Conservation (phyloP, 371 early-diverging fungal species). For the Circinella minor region DNA sequence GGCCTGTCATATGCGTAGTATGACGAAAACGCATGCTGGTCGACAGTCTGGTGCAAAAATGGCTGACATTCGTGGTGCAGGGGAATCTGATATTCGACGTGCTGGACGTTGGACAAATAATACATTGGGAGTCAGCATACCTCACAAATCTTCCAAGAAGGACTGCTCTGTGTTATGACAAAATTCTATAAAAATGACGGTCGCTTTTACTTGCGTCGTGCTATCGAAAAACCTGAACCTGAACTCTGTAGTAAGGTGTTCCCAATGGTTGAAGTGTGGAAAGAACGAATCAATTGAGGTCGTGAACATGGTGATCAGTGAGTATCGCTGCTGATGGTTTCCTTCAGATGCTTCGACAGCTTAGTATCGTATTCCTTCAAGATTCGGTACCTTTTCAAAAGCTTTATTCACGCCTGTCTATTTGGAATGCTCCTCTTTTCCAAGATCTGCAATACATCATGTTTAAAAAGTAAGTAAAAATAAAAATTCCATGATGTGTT, state of each 20-base stretch:
- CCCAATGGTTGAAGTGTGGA: background rate
- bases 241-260: background rate
- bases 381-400: background rate
- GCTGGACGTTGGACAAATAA: constrained; percentile 2
- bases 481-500: no score
- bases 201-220: background rate
- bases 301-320: background rate
- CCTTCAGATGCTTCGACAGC: background rate
- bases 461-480: background rate
- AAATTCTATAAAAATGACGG: background rate
- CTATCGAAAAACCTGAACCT: background rate
- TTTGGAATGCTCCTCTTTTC: constrained; percentile 5
- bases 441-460: background rate
- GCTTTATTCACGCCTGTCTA: background rate
- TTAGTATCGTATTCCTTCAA: background rate
- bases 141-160: background rate
- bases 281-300: background rate
- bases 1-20: background rate
- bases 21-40: background rate
- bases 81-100: background rate
- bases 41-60: background rate
- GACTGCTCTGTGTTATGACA: background rate
- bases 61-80: background rate
- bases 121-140: background rate
- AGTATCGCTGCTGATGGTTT: constrained; percentile 7